A percentile compares a stretch with the other conserved stretches of the same genome.
These are phyloP conservation scores for Fusarium sp. DNA, from an alignment of 2,329 filamentous ascomycete genomes.

Conservation along the genomic window DNA sequence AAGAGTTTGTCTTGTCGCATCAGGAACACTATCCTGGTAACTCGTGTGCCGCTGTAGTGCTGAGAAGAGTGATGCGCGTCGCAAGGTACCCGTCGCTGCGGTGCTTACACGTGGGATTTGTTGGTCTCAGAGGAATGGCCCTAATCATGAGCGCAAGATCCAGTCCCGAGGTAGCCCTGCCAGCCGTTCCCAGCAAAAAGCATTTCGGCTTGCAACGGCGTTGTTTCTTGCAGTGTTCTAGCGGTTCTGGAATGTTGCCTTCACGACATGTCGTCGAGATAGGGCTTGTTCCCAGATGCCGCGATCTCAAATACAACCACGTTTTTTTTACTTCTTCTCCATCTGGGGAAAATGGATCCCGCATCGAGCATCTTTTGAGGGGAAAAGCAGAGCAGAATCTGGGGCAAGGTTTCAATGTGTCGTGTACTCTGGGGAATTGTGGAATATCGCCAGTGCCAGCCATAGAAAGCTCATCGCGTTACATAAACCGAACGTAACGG, in stretches of 20 bases:
- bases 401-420: slow-evolving; percentile 21
- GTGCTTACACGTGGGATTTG: not conserved
- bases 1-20: not conserved
- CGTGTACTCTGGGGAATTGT: slow-evolving; percentile 42
- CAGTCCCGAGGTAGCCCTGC: slow-evolving; percentile 29
- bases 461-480: slow-evolving; percentile 44
- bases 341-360: slow-evolving; percentile 38
- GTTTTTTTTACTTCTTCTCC: not conserved
- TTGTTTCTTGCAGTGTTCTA: not conserved
- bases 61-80: not conserved
- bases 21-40: slow-evolving; percentile 6
- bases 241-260: slow-evolving; percentile 4
- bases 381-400: slow-evolving; percentile 3
- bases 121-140: not conserved
- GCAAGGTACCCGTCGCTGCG: slow-evolving; percentile 5
- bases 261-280: slow-evolving; percentile 17
- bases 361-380: not conserved
- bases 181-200: slow-evolving; percentile 10
- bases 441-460: slow-evolving; percentile 28
- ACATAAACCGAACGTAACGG: slow-evolving; percentile 47
- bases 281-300: not conserved
- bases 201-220: not conserved
- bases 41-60: not conserved
- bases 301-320: slow-evolving; percentile 8
- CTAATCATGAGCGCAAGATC: slow-evolving; percentile 43